Base-by-base conservation (phyloP, 495 filamentous ascomycete species). In the Tuber borchii region DNA sequence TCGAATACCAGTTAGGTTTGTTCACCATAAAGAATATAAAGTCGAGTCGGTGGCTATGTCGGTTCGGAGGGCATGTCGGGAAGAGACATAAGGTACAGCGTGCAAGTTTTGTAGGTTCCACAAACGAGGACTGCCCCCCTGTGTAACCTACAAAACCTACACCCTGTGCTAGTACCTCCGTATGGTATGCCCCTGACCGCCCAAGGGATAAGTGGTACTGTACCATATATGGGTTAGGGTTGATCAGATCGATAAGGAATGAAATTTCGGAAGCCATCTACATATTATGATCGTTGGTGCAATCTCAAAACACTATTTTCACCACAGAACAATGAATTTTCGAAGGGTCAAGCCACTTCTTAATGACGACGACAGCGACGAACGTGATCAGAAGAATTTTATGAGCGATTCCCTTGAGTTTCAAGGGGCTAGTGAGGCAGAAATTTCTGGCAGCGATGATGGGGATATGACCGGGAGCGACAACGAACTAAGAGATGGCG, bases 291-390 rank as follows among this genome's bases (percentile, higher is more conserved):
- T 37, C 34, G 40, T 42, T 42, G 17, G 56, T 65, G 56, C 56
- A 65, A 65, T 17, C 26, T 2, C 56, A 65, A 65, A 56, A 65
- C 56, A 65, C 26, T 17, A 9, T 34, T 65, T 31, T 65, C 56
- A 65, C 26, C 6, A n/a, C 26, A 26, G 4, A 26, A 46, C 45
- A 65, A 65, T 76, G 77, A 79, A 46, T 48, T 42, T 80, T 72
- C 78, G 78, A 71, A 74, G 78, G 71, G 34, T 73, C n/a, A 81
- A 51, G 46, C 79, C 79, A 37, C 71, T 70, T 4, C 68, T 81
- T 12, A 73, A 75, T 45, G 77, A 80, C 37, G 45, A 71, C 5
- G 73, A 69, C 20, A 65, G 37, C 0, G 75, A 68, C 45, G 16
- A 42, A 4, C 19, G 17, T 19, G 34, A 9, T 31, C 39, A 65